A percentile compares a stretch with the other conserved stretches of the same genome.
phyloP scores from a whole-genome alignment of 164 flowering plant species.

The Piper longum region DNA sequence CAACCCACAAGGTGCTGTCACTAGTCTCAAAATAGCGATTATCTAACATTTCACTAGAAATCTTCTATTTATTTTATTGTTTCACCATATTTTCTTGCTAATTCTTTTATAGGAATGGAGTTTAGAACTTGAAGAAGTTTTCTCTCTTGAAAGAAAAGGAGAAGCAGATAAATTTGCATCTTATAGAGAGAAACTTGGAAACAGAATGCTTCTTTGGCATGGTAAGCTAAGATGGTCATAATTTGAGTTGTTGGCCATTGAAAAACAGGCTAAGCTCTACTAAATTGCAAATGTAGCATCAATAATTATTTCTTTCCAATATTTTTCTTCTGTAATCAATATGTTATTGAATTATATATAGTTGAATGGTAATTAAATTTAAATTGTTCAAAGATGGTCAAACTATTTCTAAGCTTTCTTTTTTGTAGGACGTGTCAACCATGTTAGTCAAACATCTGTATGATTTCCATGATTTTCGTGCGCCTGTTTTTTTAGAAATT shows the following conservation, averaged over 20 bases:
- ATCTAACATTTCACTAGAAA: not conserved
- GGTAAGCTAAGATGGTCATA: constrained; percentile 26
- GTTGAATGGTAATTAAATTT: no score
- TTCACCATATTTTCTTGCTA: constrained; percentile 2
- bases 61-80: not conserved
- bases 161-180: constrained; percentile 70
- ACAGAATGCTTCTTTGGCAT: constrained; percentile 98
- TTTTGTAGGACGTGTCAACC: no score
- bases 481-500: no score
- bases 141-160: constrained; percentile 77
- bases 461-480: no score
- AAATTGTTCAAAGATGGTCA: no score
- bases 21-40: not conserved
- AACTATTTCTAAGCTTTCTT: no score
- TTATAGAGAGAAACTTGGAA: constrained; percentile 51
- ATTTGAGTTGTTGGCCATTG: not conserved
- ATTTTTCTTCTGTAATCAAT: no score
- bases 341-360: no score
- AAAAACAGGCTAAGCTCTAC: not conserved
- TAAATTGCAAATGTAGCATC: no score
- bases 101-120: constrained; percentile 54
- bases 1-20: constrained; percentile 68
- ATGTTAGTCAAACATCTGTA: no score
- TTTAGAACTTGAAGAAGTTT: constrained; percentile 94
- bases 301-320: no score